Conservation (phyloP, 805 yeast genomes). For the Zygoascus ofunaensis region DNA sequence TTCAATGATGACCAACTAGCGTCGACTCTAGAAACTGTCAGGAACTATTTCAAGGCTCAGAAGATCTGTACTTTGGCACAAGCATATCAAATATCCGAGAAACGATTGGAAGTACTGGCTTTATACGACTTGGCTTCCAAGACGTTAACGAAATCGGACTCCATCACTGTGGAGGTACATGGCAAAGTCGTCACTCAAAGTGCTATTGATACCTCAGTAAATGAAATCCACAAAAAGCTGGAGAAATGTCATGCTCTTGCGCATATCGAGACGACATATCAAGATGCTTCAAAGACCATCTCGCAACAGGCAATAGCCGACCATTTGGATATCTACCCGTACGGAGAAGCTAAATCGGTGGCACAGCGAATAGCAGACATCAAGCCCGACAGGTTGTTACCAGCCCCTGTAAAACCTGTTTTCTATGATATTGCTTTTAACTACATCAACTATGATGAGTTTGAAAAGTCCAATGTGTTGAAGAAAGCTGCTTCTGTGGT, state of each 20-base stretch:
- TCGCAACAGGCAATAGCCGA: conserved; percentile 34
- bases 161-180: conserved; percentile 7
- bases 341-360: conserved; percentile 20
- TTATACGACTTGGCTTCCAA: conserved; percentile 17
- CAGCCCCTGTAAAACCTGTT: conserved; percentile 77
- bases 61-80: conserved; percentile 38
- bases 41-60: conserved; percentile 37
- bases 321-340: conserved; percentile 35
- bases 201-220: conserved; percentile 5
- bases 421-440: conserved; percentile 86
- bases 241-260: conserved; percentile 24
- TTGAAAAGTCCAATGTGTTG: conserved; percentile 3
- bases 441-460: conserved; percentile 45
- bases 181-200: conserved; percentile 6
- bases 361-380: conserved; percentile 26
- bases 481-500: background rate
- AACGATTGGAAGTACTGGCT: conserved; percentile 27
- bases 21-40: conserved; percentile 43
- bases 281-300: background rate
- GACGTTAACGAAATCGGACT: conserved; percentile 6
- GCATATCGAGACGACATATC: background rate
- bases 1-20: conserved; percentile 68
- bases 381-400: conserved; percentile 33
- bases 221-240: conserved; percentile 10
- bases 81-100: conserved; percentile 25